Evolutionary conservation across 495 filamentous ascomycete species (phyloP).

Genomic region (Sporormia fimetaria): DNA sequence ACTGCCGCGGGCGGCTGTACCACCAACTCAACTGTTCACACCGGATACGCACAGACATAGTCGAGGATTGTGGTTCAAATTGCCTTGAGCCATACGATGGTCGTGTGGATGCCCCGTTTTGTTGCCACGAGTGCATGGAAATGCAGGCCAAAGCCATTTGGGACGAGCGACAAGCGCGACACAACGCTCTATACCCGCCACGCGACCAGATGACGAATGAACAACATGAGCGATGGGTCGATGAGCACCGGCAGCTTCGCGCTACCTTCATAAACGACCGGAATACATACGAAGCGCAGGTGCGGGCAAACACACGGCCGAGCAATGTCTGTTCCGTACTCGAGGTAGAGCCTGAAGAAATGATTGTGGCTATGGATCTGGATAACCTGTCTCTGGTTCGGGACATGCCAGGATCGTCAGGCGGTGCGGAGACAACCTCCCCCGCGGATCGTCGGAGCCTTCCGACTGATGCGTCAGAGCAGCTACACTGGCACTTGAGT

Average conservation of each 20-base stretch:
- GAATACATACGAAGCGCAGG: constrained; percentile 4
- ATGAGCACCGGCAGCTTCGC: constrained; percentile 12
- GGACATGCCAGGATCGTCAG: background rate
- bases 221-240: constrained; percentile 18
- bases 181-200: constrained; percentile 11
- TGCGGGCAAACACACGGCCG: constrained; percentile 7
- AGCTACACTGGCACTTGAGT: too few species aligned
- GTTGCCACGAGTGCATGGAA: constrained; percentile 21
- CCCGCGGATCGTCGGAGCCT: constrained; percentile 1
- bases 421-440: constrained; percentile 1
- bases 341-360: constrained; percentile 10
- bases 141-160: constrained; percentile 5
- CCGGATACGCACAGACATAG: constrained; percentile 18
- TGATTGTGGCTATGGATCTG: constrained; percentile 7
- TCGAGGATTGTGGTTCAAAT: constrained; percentile 20
- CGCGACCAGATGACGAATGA: constrained; percentile 11
- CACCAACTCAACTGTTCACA: constrained; percentile 20
- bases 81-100: constrained; percentile 11
- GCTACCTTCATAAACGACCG: constrained; percentile 5
- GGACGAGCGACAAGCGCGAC: constrained; percentile 4
- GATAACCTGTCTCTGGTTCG: constrained; percentile 13
- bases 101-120: constrained; percentile 5
- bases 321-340: constrained; percentile 9
- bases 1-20: constrained; percentile 15
- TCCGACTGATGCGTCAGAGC: constrained; percentile 1